Conservation (phyloP, 1,284 basidiomycete species). For the Leccinum pseudoinsigne region DNA sequence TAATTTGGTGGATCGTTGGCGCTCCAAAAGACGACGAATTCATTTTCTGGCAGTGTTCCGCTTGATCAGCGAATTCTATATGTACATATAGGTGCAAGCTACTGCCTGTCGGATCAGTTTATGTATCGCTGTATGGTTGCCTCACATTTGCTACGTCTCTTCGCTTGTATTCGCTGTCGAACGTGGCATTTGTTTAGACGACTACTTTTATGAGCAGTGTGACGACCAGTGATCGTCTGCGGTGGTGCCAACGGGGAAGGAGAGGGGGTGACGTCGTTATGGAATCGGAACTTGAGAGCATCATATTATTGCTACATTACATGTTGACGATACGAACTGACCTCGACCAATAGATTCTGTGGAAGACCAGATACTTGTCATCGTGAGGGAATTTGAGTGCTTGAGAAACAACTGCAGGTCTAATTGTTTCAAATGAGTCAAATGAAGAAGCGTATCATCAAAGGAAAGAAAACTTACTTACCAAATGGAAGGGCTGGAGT, state of each 20-base stretch:
- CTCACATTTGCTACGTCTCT: too few species aligned
- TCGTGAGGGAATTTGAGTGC: conserved; percentile 35
- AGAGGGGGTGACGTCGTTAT: too few species aligned
- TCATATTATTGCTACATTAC: neutral
- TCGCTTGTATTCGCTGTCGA: too few species aligned
- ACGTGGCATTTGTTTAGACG: too few species aligned
- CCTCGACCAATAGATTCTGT: conserved; percentile 63
- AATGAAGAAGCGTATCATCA: neutral
- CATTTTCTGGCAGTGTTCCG: neutral
- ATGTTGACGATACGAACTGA: conserved; percentile 36
- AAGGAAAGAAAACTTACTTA: conserved; percentile 10
- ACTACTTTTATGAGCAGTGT: too few species aligned
- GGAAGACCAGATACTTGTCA: conserved; percentile 64
- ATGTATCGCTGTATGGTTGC: too few species aligned
- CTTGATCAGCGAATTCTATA: too few species aligned
- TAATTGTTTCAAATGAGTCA: conserved; percentile 27
- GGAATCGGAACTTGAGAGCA: neutral
- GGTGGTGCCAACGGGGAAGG: too few species aligned
- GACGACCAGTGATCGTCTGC: too few species aligned
- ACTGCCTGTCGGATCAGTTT: too few species aligned
- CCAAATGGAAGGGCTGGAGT: conserved; percentile 41
- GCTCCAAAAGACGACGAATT: neutral
- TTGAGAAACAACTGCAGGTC: conserved; percentile 29
- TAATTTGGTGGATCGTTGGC: too few species aligned
- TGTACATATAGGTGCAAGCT: too few species aligned